Percentiles rank a stretch among this genome's conserved stretches.
Evolutionary conservation across 2,329 filamentous ascomycete species (phyloP).

Genomic region (Capronia americana): DNA sequence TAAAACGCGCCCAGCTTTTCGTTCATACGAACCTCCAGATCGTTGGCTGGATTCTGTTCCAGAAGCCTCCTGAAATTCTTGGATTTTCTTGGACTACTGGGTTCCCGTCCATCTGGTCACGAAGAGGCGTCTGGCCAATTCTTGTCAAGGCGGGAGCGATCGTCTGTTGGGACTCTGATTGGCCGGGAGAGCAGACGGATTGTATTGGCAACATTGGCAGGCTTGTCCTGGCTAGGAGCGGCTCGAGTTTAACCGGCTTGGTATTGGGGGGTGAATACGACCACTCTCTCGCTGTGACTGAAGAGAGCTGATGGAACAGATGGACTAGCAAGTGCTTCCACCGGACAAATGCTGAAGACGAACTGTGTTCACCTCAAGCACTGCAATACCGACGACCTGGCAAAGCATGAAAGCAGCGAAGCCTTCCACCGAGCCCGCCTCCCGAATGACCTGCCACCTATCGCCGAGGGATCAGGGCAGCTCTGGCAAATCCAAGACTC

Average conservation of each 20-base stretch:
- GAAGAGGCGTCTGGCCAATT: background rate
- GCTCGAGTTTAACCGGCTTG: conserved; percentile 1
- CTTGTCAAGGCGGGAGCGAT: background rate
- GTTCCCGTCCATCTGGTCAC: background rate
- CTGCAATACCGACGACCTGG: background rate
- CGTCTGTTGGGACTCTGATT: background rate
- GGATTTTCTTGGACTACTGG: background rate
- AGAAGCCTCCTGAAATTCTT: background rate
- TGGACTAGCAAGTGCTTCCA: background rate
- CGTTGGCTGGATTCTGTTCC: background rate
- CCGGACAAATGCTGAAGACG: background rate
- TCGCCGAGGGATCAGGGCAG: background rate
- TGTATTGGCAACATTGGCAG: conserved; percentile 9
- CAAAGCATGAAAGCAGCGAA: background rate
- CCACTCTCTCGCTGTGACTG: background rate
- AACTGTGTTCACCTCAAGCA: too few species aligned
- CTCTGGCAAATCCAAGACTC: background rate
- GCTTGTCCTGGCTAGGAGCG: background rate
- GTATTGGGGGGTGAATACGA: background rate
- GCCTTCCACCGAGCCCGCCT: background rate
- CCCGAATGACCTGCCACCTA: background rate
- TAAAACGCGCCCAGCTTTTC: background rate
- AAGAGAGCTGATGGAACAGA: background rate
- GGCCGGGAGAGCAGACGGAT: background rate
- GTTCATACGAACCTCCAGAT: background rate